phyloP scores from a whole-genome alignment of 2,329 filamentous ascomycete species.

The Lachnellula occidentalis region DNA sequence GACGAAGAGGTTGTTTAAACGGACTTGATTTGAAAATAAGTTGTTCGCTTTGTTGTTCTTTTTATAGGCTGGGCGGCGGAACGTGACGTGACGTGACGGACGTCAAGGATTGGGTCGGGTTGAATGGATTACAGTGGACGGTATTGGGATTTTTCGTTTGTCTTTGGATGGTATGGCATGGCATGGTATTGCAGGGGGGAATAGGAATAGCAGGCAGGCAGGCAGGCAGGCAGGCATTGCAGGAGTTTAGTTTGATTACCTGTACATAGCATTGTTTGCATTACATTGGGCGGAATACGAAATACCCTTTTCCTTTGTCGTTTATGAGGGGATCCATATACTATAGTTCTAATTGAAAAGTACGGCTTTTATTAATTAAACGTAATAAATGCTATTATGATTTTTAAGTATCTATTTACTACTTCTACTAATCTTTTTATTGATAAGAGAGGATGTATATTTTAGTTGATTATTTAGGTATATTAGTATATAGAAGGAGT shows the following conservation, averaged over 20 bases:
- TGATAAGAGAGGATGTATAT: too few relatives aligned
- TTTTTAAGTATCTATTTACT: too few relatives aligned
- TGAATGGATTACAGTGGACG: not conserved
- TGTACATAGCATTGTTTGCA: not conserved
- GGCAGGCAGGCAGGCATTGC: not conserved
- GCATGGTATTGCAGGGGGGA: not conserved
- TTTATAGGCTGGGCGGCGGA: too few relatives aligned
- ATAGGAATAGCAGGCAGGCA: too few relatives aligned
- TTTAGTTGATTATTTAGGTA: too few relatives aligned
- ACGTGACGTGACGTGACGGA: not conserved
- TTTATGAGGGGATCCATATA: too few relatives aligned
- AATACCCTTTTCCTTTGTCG: not conserved
- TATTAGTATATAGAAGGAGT: too few relatives aligned
- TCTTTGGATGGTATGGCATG: not conserved
- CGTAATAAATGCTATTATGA: too few relatives aligned
- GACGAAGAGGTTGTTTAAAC: conserved; percentile 62
- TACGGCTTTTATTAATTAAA: too few relatives aligned
- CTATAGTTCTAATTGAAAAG: too few relatives aligned
- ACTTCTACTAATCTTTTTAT: too few relatives aligned
- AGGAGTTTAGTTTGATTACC: not conserved
- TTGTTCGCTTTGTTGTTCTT: not conserved
- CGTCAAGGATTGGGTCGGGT: not conserved
- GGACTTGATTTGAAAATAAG: conserved; percentile 5
- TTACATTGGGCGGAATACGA: not conserved
- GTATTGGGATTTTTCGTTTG: not conserved